phyloP scores from a whole-genome alignment of 2,329 filamentous ascomycete genomes.

The Alternaria incomplexa region DNA sequence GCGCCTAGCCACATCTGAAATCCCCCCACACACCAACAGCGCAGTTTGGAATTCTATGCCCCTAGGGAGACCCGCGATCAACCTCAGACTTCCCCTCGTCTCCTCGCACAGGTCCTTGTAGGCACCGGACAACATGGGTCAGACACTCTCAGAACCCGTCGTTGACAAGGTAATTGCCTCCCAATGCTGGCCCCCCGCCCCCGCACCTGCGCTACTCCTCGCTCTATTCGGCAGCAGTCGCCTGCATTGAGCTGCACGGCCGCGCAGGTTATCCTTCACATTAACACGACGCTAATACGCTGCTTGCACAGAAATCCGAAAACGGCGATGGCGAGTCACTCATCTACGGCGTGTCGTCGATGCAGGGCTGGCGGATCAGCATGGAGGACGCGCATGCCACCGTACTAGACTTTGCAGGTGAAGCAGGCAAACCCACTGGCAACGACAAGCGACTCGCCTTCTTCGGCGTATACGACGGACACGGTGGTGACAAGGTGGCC shows the following conservation, averaged over 20 bases:
- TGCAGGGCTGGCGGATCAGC: slow-evolving; percentile 99
- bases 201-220: slow-evolving; percentile 30
- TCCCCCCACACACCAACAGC: slow-evolving; percentile 36
- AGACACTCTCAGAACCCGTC: slow-evolving; percentile 98
- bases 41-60: slow-evolving; percentile 44
- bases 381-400: slow-evolving; percentile 98
- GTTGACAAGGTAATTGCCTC: slow-evolving; percentile 86
- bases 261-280: background rate
- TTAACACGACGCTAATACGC: slow-evolving; percentile 7
- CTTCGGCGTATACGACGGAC: slow-evolving; percentile 97
- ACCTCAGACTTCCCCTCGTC: slow-evolving; percentile 28
- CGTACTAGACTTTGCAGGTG: slow-evolving; percentile 77
- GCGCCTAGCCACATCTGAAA: slow-evolving; percentile 10
- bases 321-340: slow-evolving; percentile 92
- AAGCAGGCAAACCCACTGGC: slow-evolving; percentile 62
- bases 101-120: slow-evolving; percentile 35
- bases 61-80: slow-evolving; percentile 27
- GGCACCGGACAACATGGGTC: slow-evolving; percentile 73
- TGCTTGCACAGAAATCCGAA: slow-evolving; percentile 73
- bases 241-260: slow-evolving; percentile 9
- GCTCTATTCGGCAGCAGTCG: slow-evolving; percentile 12
- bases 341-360: slow-evolving; percentile 92
- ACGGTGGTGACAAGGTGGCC: slow-evolving; percentile 96
- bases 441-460: slow-evolving; percentile 82
- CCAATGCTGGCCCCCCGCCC: slow-evolving; percentile 35